phyloP scores from a whole-genome alignment of 768 basidiomycete species.

The Jaapia argillacea region DNA sequence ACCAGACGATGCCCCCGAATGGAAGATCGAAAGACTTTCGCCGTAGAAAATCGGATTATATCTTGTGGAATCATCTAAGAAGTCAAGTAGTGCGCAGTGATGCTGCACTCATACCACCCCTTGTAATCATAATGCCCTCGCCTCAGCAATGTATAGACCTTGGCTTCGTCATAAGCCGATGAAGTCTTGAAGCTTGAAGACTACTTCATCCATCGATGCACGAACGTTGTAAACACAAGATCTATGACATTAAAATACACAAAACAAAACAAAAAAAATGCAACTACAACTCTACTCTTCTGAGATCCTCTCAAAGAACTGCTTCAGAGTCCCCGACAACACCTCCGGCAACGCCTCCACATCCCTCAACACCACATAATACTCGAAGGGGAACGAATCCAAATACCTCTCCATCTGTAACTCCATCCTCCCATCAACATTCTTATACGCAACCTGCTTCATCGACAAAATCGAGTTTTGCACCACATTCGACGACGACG shows the following conservation, averaged over 20 bases:
- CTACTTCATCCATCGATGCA: too few relatives aligned
- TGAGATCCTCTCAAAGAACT: slow-evolving; percentile 83
- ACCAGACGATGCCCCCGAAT: slow-evolving; percentile 40
- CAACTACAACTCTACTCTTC: slow-evolving; percentile 36
- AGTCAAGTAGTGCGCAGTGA: too few relatives aligned
- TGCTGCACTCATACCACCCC: too few relatives aligned
- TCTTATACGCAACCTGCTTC: slow-evolving; percentile 85
- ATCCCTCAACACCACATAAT: slow-evolving; percentile 85
- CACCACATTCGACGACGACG: slow-evolving; percentile 8
- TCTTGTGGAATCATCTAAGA: too few relatives aligned
- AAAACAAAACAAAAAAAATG: background rate
- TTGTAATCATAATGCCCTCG: too few relatives aligned
- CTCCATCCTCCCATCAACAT: slow-evolving; percentile 73
- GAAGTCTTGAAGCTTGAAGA: too few relatives aligned
- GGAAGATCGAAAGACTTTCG: slow-evolving; percentile 75
- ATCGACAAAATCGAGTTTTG: slow-evolving; percentile 85
- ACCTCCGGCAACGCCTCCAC: slow-evolving; percentile 91
- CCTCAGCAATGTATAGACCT: too few relatives aligned
- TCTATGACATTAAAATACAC: too few relatives aligned
- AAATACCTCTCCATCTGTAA: slow-evolving; percentile 82
- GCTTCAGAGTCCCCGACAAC: slow-evolving; percentile 76
- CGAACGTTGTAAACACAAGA: too few relatives aligned
- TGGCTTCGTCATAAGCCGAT: too few relatives aligned
- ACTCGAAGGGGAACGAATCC: slow-evolving; percentile 97
- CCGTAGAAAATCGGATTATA: slow-evolving; percentile 31